Evolutionary conservation across 2,329 filamentous ascomycete species (phyloP).

Genomic region (Knufia fluminis): DNA sequence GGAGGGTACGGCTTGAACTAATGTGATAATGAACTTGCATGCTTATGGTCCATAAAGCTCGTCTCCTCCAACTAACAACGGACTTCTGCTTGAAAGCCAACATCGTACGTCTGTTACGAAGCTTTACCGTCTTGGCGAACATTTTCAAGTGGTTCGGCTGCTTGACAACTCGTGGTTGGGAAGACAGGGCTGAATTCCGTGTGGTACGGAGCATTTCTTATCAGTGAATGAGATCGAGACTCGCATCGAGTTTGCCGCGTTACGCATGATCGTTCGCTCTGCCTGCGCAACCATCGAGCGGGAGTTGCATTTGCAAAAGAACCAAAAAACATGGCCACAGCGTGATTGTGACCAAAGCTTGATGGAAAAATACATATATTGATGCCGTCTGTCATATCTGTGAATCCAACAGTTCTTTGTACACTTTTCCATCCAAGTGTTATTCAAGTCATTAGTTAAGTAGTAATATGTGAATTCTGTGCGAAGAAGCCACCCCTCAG

Average conservation of each 20-base stretch:
- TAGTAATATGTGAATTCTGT: background rate
- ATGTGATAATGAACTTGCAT: background rate
- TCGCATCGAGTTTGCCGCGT: background rate
- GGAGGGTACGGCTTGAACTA: background rate
- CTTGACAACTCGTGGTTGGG: background rate
- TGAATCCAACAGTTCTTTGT: too few species aligned
- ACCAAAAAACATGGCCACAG: too few species aligned
- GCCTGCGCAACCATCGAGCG: background rate
- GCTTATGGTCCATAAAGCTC: background rate
- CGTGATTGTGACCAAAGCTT: too few species aligned
- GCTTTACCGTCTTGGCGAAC: background rate
- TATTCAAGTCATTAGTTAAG: too few species aligned
- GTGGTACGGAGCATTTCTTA: background rate
- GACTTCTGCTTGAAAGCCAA: background rate
- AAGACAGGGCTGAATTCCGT: background rate
- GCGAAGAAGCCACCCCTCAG: background rate
- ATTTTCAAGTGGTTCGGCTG: background rate
- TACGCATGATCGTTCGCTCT: background rate
- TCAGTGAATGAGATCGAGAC: background rate
- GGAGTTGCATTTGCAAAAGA: too few species aligned
- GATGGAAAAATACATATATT: too few species aligned
- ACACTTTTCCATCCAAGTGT: too few species aligned
- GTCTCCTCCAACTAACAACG: background rate
- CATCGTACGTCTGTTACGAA: background rate
- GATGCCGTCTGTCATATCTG: too few species aligned